Evolutionary conservation across 148 eudicot genomes (phyloP).

Genomic region (Amaranthus palmeri): DNA sequence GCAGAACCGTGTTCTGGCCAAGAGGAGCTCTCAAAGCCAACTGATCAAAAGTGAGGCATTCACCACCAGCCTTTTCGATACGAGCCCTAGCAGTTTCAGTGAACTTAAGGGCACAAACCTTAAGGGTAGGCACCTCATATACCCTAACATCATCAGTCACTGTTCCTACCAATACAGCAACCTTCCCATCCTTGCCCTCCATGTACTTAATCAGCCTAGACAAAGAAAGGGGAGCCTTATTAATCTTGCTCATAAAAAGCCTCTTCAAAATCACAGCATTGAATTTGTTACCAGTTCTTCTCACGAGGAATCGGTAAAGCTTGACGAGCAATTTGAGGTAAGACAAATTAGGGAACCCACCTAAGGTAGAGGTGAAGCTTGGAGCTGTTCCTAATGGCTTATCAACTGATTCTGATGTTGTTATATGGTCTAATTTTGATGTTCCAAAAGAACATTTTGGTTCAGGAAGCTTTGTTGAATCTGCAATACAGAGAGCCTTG

Average conservation of each 20-base stretch:
- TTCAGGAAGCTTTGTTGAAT: constrained; percentile 70
- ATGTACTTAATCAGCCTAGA: constrained; percentile 62
- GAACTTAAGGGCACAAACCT: constrained; percentile 78
- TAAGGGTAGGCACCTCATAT: constrained; percentile 62
- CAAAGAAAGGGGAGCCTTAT: constrained; percentile 79
- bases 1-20: constrained; percentile 99
- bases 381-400: too few relatives aligned
- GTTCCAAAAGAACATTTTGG: constrained; percentile 82
- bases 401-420: too few relatives aligned
- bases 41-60: constrained; percentile 85
- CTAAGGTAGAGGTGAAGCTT: too few relatives aligned
- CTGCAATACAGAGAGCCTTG: constrained; percentile 81
- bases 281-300: constrained; percentile 90
- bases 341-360: too few relatives aligned
- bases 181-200: constrained; percentile 72
- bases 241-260: constrained; percentile 85
- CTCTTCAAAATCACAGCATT: constrained; percentile 80
- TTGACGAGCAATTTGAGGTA: constrained; percentile 35
- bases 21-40: constrained; percentile 91
- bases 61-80: constrained; percentile 91
- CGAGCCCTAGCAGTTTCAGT: constrained; percentile 91
- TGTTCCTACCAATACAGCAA: constrained; percentile 72
- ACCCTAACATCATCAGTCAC: constrained; percentile 70
- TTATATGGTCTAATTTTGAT: too few relatives aligned
- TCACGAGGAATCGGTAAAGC: constrained; percentile 77